Evolutionary conservation across 1,139 yeast species (phyloP), one percentile per base, ranked within the genome.

Genomic region (Zygoascus meyerae): DNA sequence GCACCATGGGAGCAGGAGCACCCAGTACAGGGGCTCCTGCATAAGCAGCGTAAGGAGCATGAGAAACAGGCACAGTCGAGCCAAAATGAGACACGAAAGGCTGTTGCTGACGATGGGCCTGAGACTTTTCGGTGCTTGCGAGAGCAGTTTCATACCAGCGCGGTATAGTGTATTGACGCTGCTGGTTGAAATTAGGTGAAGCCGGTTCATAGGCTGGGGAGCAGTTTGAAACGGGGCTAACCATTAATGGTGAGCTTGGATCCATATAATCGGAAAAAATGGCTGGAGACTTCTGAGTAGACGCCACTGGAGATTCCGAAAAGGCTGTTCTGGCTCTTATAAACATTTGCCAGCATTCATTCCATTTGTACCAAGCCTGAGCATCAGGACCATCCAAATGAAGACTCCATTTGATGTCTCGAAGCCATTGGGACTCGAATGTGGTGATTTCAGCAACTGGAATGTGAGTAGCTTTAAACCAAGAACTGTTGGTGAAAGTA

Each of bases 391-490:
- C 58, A 35, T 55, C 50, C 12, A 63, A 55, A 42, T 62, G 64
- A 14, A 68, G 53, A 33, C 60, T 53, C 69, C 71, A 67, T 44
- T 59, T 51, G 46, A 66, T 59, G 17, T 59, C 55, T 37, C 50
- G 48, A 46, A 92, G 74, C 97, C 97, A 92, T 43, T 70, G 72
- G 49, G 77, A 76, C 69, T 92, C 98, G 54, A 78, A 71, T 18
- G 66, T 62, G 59, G 90, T 87, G 52, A 92, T 72, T 34, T 74
- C 69, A 2, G 60, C 59, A 46, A 86, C 73, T 12, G 78, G 69
- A 53, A 92, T 74, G 21, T 95, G 95, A 11, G 97, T 86, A 17
- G 97, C 97, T 48, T 89, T 92, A 41, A 89, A 77, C 98, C 98
- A 92, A 8, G 96, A 87, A 61, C 81, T 81, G 69, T 90, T 92